A percentile compares a stretch with the other conserved stretches of the same genome.
These are phyloP conservation scores for Boletellus sp. DNA, from an alignment of 1,284 basidiomycete species.

Conservation along the genomic window DNA sequence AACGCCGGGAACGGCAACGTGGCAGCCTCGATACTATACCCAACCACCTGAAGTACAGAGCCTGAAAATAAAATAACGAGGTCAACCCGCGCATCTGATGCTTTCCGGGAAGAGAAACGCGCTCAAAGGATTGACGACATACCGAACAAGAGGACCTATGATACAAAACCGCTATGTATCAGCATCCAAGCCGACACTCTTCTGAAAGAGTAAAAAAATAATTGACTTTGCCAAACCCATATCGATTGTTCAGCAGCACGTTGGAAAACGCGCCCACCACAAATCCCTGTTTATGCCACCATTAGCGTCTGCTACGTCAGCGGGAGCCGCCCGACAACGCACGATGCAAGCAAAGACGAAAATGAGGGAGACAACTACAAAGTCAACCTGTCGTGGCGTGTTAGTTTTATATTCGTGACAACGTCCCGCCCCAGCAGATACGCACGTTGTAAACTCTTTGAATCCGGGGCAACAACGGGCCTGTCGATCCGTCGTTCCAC, in stretches of 20 bases:
- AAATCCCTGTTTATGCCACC: constrained; percentile 23
- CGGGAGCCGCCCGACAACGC: constrained; percentile 7
- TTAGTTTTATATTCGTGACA: too few species aligned
- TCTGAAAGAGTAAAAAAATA: neutral
- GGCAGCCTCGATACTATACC: constrained; percentile 53
- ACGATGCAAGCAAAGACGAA: constrained; percentile 33
- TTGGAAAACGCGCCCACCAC: constrained; percentile 31
- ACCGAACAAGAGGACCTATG: constrained; percentile 30
- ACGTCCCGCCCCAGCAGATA: neutral
- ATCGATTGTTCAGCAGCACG: constrained; percentile 25
- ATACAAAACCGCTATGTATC: neutral
- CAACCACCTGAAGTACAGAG: constrained; percentile 37
- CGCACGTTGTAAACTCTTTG: constrained; percentile 30
- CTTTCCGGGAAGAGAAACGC: too few species aligned
- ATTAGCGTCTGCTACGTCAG: constrained; percentile 3
- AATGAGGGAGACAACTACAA: constrained; percentile 30
- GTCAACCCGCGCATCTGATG: too few species aligned
- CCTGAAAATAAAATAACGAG: constrained; percentile 19
- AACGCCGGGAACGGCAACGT: constrained; percentile 64
- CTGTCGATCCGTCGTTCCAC: constrained; percentile 34
- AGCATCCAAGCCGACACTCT: constrained; percentile 1
- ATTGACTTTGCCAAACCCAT: constrained; percentile 34
- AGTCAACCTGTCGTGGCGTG: constrained; percentile 21
- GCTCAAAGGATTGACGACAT: constrained; percentile 1
- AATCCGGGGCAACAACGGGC: constrained; percentile 32